A percentile compares a stretch with the other conserved stretches of the same genome.
These are phyloP conservation scores for Austroboletus festivus DNA, from an alignment of 768 basidiomycete genomes.

Conservation along the genomic window DNA sequence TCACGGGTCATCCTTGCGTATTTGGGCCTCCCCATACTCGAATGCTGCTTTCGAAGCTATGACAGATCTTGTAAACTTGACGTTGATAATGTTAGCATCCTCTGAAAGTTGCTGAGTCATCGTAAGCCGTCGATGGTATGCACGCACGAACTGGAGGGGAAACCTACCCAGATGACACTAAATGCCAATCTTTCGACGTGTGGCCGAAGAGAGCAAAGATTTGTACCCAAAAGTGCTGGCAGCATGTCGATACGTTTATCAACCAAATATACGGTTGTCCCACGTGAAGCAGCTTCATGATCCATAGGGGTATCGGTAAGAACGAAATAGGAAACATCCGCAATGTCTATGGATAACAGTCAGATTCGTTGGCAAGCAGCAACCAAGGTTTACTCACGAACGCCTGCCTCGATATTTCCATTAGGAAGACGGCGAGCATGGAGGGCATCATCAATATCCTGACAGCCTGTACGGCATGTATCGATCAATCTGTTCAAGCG, in stretches of 20 bases:
- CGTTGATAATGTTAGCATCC: conserved; percentile 85
- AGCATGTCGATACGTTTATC: conserved; percentile 99
- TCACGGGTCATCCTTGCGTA: conserved; percentile 88
- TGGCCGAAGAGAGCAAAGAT: conserved; percentile 89
- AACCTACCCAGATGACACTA: conserved; percentile 86
- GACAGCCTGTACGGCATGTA: conserved; percentile 61
- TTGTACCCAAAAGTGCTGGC: conserved; percentile 89
- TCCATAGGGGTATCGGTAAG: conserved; percentile 94
- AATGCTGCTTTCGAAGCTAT: conserved; percentile 96
- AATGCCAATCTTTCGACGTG: conserved; percentile 94
- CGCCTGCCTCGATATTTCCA: conserved; percentile 95
- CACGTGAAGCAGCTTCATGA: conserved; percentile 89
- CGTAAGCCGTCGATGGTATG: background rate
- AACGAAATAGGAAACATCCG: conserved; percentile 97
- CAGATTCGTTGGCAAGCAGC: background rate
- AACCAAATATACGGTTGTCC: conserved; percentile 96
- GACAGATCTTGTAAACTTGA: conserved; percentile 92
- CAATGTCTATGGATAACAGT: conserved; percentile 66
- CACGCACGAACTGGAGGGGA: background rate
- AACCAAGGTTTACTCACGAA: conserved; percentile 64
- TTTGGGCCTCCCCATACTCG: conserved; percentile 95
- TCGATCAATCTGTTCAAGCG: conserved; percentile 4
- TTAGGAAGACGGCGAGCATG: conserved; percentile 86
- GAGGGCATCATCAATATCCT: conserved; percentile 97
- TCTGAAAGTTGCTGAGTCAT: conserved; percentile 75